Evolutionary conservation across 257 asterid genomes (phyloP).

Genomic region (Rubia yunnanensis): DNA sequence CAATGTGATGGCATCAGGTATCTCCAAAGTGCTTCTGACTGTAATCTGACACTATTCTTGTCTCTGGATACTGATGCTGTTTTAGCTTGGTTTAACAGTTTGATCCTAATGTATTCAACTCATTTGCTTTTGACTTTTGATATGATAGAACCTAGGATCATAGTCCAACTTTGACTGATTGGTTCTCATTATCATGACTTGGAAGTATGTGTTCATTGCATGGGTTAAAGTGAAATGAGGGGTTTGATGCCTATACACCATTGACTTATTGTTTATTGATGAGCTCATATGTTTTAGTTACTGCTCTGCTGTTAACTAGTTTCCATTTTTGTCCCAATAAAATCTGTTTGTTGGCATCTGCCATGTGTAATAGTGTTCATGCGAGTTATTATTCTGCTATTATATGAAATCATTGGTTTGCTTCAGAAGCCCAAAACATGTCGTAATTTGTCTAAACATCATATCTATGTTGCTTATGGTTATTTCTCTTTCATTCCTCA

Average conservation of each 20-base stretch:
- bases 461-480: not conserved
- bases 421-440: not conserved
- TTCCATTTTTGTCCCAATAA: not conserved
- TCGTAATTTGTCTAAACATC: not conserved
- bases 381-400: not conserved
- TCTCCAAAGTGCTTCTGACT: constrained; percentile 9
- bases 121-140: not conserved
- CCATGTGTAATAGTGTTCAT: not conserved
- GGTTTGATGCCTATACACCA: not conserved
- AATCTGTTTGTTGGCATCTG: not conserved
- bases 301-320: not conserved
- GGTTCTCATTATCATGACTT: not conserved
- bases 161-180: not conserved
- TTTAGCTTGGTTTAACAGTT: not conserved
- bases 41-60: not conserved
- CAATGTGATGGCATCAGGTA: constrained; percentile 97
- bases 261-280: not conserved
- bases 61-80: not conserved
- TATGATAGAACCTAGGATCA: not conserved
- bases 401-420: not conserved
- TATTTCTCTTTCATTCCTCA: constrained; percentile 24
- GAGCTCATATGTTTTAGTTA: not conserved
- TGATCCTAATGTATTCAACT: not conserved
- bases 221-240: not conserved
- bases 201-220: not conserved